Percentiles rank a stretch among this genome's conserved stretches.
These are phyloP conservation scores for Candida methanosorbosa DNA, from an alignment of 805 yeast genomes.

Conservation along the genomic window DNA sequence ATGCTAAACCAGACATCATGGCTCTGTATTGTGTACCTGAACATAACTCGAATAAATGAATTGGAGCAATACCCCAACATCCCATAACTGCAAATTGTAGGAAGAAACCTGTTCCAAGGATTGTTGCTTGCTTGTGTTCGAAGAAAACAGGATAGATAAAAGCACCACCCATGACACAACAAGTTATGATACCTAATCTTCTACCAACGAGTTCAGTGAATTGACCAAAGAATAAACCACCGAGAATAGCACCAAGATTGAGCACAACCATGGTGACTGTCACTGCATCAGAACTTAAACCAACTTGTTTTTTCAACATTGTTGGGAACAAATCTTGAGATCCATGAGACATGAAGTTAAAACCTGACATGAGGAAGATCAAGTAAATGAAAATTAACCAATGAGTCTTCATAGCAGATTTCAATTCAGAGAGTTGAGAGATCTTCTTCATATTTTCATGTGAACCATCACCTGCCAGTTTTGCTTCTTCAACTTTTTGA, in stretches of 20 bases:
- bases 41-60: slow-evolving; percentile 56
- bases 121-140: slow-evolving; percentile 27
- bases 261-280: slow-evolving; percentile 58
- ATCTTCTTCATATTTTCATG: slow-evolving; percentile 5
- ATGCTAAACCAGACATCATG: slow-evolving; percentile 51
- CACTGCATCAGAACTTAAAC: slow-evolving; percentile 32
- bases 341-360: slow-evolving; percentile 67
- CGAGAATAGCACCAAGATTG: slow-evolving; percentile 59
- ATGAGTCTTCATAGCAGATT: slow-evolving; percentile 33
- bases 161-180: slow-evolving; percentile 48
- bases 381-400: slow-evolving; percentile 56
- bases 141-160: slow-evolving; percentile 58
- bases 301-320: slow-evolving; percentile 44
- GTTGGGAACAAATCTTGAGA: slow-evolving; percentile 71
- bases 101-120: slow-evolving; percentile 51
- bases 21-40: slow-evolving; percentile 53
- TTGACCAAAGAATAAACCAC: slow-evolving; percentile 56
- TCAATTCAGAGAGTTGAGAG: slow-evolving; percentile 17
- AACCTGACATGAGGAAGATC: slow-evolving; percentile 56
- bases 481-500: slow-evolving; percentile 7
- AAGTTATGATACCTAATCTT: slow-evolving; percentile 43
- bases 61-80: slow-evolving; percentile 67
- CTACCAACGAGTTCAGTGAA: slow-evolving; percentile 51
- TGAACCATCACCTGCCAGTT: slow-evolving; percentile 1
- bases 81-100: slow-evolving; percentile 63